Conservation (phyloP, 2,329 filamentous ascomycete species). For the Fusarium hostae region DNA sequence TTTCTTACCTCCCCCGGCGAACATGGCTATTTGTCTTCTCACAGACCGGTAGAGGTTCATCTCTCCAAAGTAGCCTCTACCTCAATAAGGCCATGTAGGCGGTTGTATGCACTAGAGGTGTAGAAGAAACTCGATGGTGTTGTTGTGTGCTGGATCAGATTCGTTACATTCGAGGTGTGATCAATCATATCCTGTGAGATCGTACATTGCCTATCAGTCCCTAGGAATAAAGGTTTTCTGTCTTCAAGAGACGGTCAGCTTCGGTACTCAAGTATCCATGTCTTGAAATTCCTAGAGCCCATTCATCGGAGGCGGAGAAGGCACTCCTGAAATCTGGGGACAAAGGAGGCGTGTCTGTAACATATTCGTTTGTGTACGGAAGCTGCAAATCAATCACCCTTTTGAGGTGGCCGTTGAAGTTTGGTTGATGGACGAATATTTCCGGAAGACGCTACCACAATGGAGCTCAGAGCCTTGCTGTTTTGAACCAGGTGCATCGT, state of each 20-base stretch:
- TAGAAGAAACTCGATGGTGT: neutral
- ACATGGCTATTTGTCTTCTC: neutral
- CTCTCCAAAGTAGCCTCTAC: neutral
- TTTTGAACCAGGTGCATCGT: neutral
- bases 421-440: slow-evolving; percentile 15
- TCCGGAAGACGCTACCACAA: neutral
- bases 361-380: neutral
- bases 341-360: slow-evolving; percentile 34
- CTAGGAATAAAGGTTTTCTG: neutral
- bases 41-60: neutral
- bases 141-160: neutral
- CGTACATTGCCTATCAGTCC: neutral
- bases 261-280: slow-evolving; percentile 24
- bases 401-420: slow-evolving; percentile 12
- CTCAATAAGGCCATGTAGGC: neutral
- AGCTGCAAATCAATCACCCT: slow-evolving; percentile 8
- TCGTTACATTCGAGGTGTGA: neutral
- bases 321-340: slow-evolving; percentile 46
- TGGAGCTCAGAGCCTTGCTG: neutral
- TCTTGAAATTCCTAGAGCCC: slow-evolving; percentile 14
- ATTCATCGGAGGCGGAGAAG: slow-evolving; percentile 27
- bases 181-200: slow-evolving; percentile 9
- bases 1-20: neutral
- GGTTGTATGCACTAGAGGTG: neutral
- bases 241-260: slow-evolving; percentile 5